phyloP scores from a whole-genome alignment of 1,284 basidiomycete genomes.

The Serendipita sp. region DNA sequence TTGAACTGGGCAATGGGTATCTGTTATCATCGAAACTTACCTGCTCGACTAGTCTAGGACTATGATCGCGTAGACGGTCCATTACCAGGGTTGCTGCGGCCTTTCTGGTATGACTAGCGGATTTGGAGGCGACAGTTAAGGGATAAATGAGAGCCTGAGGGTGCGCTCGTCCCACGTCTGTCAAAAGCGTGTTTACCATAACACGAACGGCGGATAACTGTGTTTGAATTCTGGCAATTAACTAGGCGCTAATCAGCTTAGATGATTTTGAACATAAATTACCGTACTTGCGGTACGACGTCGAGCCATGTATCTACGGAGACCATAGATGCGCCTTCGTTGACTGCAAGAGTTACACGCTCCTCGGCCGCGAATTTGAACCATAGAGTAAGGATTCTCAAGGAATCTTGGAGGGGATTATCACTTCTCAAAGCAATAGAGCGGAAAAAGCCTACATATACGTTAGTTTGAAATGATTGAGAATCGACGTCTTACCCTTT shows the following conservation, averaged over 20 bases:
- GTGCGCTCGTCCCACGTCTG: constrained; percentile 89
- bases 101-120: constrained; percentile 71
- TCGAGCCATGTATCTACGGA: constrained; percentile 98
- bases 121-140: constrained; percentile 96
- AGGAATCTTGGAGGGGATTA: constrained; percentile 89
- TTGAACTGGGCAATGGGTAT: constrained; percentile 5
- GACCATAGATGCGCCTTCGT: constrained; percentile 76
- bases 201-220: constrained; percentile 77
- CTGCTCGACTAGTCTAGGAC: constrained; percentile 79
- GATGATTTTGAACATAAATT: neutral
- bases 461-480: neutral
- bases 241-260: constrained; percentile 32
- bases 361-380: constrained; percentile 94
- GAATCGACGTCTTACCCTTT: constrained; percentile 42
- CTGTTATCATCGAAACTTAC: constrained; percentile 23
- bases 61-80: constrained; percentile 90
- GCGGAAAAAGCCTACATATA: constrained; percentile 70
- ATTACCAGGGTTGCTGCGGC: constrained; percentile 82
- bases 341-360: constrained; percentile 84
- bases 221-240: constrained; percentile 96
- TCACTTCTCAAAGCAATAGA: constrained; percentile 85
- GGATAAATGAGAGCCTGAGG: constrained; percentile 97
- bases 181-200: constrained; percentile 82
- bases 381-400: constrained; percentile 91
- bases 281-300: constrained; percentile 82